Conservation (phyloP, 208 protist genomes). For the Leptomonas pyrrhocoris region DNA sequence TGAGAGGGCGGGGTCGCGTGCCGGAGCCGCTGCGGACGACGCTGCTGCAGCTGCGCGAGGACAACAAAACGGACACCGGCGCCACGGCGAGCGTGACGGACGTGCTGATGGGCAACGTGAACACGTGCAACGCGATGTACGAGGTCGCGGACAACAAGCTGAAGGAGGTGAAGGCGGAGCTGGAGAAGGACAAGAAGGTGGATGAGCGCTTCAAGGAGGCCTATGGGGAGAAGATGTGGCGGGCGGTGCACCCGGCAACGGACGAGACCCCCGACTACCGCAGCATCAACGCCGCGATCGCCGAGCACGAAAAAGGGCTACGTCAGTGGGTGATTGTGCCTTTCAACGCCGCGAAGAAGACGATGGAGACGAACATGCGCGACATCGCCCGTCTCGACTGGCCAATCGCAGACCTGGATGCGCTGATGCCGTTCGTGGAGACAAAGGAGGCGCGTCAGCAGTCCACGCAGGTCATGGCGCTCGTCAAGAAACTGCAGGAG, state of each 20-base stretch:
- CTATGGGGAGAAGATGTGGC: constrained; percentile 88
- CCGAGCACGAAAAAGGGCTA: constrained; percentile 59
- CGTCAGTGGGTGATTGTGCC: constrained; percentile 51
- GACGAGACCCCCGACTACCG: constrained; percentile 61
- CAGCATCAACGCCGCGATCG: constrained; percentile 51
- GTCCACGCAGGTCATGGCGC: constrained; percentile 54
- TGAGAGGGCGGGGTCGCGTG: constrained; percentile 47
- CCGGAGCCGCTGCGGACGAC: constrained; percentile 64
- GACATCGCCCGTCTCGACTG: constrained; percentile 75
- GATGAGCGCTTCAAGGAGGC: constrained; percentile 52
- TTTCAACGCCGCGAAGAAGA: constrained; percentile 47
- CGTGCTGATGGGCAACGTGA: constrained; percentile 54
- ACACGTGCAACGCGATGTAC: constrained; percentile 60
- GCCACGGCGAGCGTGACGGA: constrained; percentile 42
- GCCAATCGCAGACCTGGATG: constrained; percentile 73
- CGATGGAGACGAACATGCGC: constrained; percentile 54
- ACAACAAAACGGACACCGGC: constrained; percentile 35
- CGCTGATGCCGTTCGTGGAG: constrained; percentile 82
- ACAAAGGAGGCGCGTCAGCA: constrained; percentile 68
- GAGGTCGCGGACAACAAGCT: constrained; percentile 50
- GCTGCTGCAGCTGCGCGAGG: constrained; percentile 61
- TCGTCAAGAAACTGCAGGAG: constrained; percentile 58
- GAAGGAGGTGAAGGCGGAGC: constrained; percentile 55
- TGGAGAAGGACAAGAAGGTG: constrained; percentile 56
- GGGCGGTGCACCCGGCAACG: constrained; percentile 39